These are phyloP conservation scores for Colletotrichum orchidophilum DNA, from an alignment of 2,329 filamentous ascomycete genomes.

Conservation along the genomic window DNA sequence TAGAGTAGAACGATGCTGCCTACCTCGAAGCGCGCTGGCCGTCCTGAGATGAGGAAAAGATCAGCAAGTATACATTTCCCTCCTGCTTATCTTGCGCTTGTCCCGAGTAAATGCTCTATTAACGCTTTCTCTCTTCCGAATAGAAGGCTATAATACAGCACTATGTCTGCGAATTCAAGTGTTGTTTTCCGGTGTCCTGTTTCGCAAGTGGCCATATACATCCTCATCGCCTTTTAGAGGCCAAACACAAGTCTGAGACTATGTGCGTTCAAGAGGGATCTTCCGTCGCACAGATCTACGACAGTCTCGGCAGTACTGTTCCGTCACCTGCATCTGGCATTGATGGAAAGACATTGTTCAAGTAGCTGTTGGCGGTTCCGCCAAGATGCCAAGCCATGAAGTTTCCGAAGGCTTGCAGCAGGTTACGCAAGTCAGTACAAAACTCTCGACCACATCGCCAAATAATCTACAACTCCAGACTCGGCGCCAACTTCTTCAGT, in stretches of 20 bases:
- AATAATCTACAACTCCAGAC: not conserved
- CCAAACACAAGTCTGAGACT: not conserved
- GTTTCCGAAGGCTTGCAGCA: constrained; percentile 8
- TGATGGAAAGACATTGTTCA: not conserved
- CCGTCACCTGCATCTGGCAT: not conserved
- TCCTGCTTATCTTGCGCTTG: too few species aligned
- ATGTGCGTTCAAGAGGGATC: not conserved
- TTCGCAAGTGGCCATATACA: not conserved
- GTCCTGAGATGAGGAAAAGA: too few species aligned
- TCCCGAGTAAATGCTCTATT: too few species aligned
- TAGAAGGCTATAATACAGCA: too few species aligned
- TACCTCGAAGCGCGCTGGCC: too few species aligned
- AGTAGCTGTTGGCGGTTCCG: not conserved
- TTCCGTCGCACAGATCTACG: not conserved
- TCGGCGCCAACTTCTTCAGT: fast-evolving
- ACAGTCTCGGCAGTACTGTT: not conserved
- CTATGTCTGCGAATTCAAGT: not conserved
- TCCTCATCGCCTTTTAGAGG: not conserved
- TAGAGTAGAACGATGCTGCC: too few species aligned
- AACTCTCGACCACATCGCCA: not conserved
- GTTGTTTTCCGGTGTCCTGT: not conserved
- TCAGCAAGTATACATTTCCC: too few species aligned
- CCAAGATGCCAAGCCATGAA: constrained; percentile 4
- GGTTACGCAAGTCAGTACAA: not conserved
- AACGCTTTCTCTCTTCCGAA: too few species aligned